phyloP scores from a whole-genome alignment of 73 alveolate species.

The Tetrahymena thermophila region DNA sequence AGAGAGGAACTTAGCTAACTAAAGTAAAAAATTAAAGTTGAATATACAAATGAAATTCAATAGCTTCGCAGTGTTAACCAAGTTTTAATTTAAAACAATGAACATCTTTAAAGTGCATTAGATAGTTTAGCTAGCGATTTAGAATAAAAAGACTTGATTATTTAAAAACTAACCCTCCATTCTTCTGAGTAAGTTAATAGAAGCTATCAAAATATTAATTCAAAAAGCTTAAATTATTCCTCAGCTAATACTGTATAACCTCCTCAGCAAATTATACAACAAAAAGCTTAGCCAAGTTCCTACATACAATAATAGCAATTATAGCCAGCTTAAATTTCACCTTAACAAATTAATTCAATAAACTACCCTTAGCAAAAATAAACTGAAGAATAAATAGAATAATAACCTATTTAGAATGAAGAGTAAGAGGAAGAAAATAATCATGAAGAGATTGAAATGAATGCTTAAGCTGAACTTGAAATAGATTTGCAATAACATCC shows the following conservation, averaged over 20 bases:
- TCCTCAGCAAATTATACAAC: neutral
- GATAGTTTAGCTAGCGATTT: neutral
- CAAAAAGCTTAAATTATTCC: neutral
- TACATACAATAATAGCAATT: neutral
- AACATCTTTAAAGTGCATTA: neutral
- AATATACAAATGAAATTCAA: neutral
- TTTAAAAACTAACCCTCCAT: neutral
- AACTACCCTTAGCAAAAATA: neutral
- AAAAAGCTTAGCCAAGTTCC: neutral
- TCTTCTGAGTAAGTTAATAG: neutral
- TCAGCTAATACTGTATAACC: neutral
- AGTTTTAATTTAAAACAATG: neutral
- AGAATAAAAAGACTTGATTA: neutral
- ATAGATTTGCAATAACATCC: neutral
- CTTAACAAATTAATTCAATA: neutral
- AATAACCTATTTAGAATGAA: neutral
- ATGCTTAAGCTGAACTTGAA: neutral
- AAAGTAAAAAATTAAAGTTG: neutral
- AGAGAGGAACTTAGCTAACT: neutral
- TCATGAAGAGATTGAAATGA: neutral
- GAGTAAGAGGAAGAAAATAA: neutral
- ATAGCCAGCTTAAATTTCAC: neutral
- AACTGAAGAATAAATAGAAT: neutral
- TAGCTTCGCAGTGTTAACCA: neutral
- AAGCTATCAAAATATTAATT: neutral